Conservation (phyloP, 768 basidiomycete species). For the Lactarius hengduanensis region DNA sequence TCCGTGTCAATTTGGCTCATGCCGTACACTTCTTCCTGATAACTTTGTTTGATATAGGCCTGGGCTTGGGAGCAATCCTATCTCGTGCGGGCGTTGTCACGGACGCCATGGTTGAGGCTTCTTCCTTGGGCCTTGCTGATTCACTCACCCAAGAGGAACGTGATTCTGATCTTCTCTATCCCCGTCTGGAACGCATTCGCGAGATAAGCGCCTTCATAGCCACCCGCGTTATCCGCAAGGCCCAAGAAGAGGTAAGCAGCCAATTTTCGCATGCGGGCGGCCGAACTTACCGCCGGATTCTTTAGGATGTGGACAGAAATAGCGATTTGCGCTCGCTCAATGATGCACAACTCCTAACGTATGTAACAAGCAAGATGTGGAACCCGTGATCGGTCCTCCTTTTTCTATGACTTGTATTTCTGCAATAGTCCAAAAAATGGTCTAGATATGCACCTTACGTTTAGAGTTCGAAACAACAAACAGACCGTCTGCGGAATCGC, state of each 20-base stretch:
- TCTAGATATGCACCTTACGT: constrained; percentile 10
- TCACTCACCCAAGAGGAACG: constrained; percentile 72
- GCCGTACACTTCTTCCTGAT: constrained; percentile 10
- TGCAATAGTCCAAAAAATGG: constrained; percentile 15
- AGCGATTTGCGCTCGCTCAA: constrained; percentile 51
- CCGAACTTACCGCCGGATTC: constrained; percentile 16
- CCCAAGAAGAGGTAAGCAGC: constrained; percentile 66
- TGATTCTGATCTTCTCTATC: constrained; percentile 70
- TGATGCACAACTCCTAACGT: constrained; percentile 53
- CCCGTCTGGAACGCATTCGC: constrained; percentile 77
- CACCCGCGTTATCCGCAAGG: constrained; percentile 69
- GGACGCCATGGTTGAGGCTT: constrained; percentile 86
- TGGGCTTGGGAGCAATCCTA: constrained; percentile 80
- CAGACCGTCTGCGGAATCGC: background rate
- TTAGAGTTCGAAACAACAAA: constrained; percentile 10
- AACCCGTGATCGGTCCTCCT: constrained; percentile 42
- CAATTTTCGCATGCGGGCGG: background rate
- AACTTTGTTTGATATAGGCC: constrained; percentile 38
- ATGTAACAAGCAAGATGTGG: constrained; percentile 73
- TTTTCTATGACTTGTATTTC: constrained; percentile 3
- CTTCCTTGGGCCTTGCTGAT: constrained; percentile 75
- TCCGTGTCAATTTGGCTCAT: constrained; percentile 30
- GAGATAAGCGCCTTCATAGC: constrained; percentile 82
- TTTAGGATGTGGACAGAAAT: constrained; percentile 31
- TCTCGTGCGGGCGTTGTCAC: constrained; percentile 67